A percentile compares a stretch with the other conserved stretches of the same genome.
Evolutionary conservation across 2,329 filamentous ascomycete genomes (phyloP).

Genomic region (Juglanconis juglandina): DNA sequence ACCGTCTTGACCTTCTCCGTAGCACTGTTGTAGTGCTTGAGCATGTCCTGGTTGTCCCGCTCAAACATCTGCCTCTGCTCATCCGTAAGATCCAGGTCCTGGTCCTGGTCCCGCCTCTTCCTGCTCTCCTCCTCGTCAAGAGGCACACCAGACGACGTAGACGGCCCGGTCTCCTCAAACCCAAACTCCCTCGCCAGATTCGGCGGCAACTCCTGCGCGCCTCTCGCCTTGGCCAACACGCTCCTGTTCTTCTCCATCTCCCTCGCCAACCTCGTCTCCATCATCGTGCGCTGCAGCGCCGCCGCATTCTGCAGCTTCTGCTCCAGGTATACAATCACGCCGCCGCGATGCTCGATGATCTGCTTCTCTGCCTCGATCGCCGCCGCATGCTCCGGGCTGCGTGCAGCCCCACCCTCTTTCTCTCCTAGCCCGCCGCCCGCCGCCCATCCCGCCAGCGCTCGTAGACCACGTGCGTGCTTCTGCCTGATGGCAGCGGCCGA

Average conservation of each 20-base stretch:
- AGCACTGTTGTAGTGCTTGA: conserved; percentile 91
- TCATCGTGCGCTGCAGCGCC: conserved; percentile 81
- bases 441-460: conserved; percentile 61
- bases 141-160: conserved; percentile 8
- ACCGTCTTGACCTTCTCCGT: conserved; percentile 90
- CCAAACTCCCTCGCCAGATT: conserved; percentile 22
- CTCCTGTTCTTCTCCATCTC: conserved; percentile 89
- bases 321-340: conserved; percentile 78
- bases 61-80: conserved; percentile 94
- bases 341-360: conserved; percentile 70
- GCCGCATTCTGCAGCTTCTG: conserved; percentile 73
- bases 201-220: conserved; percentile 23
- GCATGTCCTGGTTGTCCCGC: conserved; percentile 86
- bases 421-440: conserved; percentile 57
- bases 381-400: conserved; percentile 61
- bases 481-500: conserved; percentile 67
- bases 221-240: conserved; percentile 68
- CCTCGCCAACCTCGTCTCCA: conserved; percentile 79
- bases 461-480: conserved; percentile 64
- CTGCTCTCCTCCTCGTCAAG: conserved; percentile 21
- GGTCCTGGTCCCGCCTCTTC: conserved; percentile 20
- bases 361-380: conserved; percentile 70
- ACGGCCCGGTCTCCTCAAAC: conserved; percentile 1
- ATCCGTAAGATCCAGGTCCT: conserved; percentile 60
- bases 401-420: conserved; percentile 33